phyloP scores from a whole-genome alignment of 495 filamentous ascomycete species.

The Massariosphaeria phaeospora region DNA sequence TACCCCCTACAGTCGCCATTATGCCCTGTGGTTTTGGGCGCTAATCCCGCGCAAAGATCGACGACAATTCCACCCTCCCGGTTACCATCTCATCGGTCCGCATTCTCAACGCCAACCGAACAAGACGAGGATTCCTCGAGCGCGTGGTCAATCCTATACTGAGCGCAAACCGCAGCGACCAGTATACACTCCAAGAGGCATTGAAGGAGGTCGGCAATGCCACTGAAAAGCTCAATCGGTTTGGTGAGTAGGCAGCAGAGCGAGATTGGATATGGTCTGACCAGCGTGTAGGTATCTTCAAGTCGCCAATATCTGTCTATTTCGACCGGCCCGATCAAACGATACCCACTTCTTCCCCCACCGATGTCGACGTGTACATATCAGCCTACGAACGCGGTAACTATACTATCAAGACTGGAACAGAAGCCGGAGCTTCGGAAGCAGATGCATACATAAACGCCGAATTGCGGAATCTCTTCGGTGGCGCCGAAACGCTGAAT shows the following conservation, averaged over 20 bases:
- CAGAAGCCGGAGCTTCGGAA: conserved; percentile 84
- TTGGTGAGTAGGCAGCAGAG: conserved; percentile 51
- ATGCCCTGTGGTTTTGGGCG: neutral
- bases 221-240: conserved; percentile 68
- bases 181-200: conserved; percentile 72
- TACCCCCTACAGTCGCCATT: neutral
- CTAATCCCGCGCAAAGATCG: conserved; percentile 51
- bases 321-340: conserved; percentile 62
- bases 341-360: conserved; percentile 55
- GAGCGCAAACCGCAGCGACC: conserved; percentile 56
- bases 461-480: conserved; percentile 84
- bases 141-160: conserved; percentile 72
- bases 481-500: conserved; percentile 84
- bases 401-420: conserved; percentile 81
- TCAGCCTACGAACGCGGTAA: conserved; percentile 71
- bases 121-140: conserved; percentile 72
- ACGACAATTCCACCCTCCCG: conserved; percentile 70
- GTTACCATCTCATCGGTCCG: conserved; percentile 77
- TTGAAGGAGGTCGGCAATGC: conserved; percentile 62
- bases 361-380: conserved; percentile 74
- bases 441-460: conserved; percentile 84
- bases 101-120: conserved; percentile 71
- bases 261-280: neutral
- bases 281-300: conserved; percentile 68
- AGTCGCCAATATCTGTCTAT: conserved; percentile 72